Evolutionary conservation across 805 yeast species (phyloP), one percentile per base, ranked within the genome.

Genomic region (Pichia pseudocactophila): DNA sequence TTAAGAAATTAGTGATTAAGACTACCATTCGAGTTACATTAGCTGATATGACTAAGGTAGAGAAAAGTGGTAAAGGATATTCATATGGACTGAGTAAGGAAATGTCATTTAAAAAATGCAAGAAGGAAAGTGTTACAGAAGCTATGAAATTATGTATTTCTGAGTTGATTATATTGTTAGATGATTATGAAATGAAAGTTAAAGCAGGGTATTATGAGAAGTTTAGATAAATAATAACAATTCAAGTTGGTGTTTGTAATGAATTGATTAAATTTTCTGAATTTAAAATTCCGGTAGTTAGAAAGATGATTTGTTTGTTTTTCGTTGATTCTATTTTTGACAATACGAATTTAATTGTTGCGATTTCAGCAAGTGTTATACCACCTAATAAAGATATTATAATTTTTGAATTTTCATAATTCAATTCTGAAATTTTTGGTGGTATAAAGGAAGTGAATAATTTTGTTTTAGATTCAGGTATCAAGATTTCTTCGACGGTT

Each of bases 311-410:
- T 49, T 63, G 63, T 50, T 68, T 68, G 25, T 52, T 31, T 53
- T 56, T 43, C 6, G 55, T 53, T 22, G 45, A 47, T 36, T 58
- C 56, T 27, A 69, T 54, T 44, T 66, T 66, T 37, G 65, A 62
- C 43, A 83, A 76, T n/a, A 85, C 66, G 41, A 68, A 71, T 52
- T 80, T 67, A 37, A 90, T 62, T 3, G 88, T 78, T 3, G 90
- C 76, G 15, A 89, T 66, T 59, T 90, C 98, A 8, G 92, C 78
- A 56, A 84, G 70, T 0, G 97, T 86, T 7, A 89, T 65, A 0
- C 98, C 97, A 12, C 97, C 97, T 33, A 89, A 54, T 47, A 82
- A 62, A 7, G 78, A 74, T 40, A 85, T 51, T 46, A 86, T 53
- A 13, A 62, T 54, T 47, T 55, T 46, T 40, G 61, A 64, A 17